Evolutionary conservation across 140 eudicot genomes (phyloP), one percentile per base, ranked within the genome.

Genomic region (Eryngium alpinum): DNA sequence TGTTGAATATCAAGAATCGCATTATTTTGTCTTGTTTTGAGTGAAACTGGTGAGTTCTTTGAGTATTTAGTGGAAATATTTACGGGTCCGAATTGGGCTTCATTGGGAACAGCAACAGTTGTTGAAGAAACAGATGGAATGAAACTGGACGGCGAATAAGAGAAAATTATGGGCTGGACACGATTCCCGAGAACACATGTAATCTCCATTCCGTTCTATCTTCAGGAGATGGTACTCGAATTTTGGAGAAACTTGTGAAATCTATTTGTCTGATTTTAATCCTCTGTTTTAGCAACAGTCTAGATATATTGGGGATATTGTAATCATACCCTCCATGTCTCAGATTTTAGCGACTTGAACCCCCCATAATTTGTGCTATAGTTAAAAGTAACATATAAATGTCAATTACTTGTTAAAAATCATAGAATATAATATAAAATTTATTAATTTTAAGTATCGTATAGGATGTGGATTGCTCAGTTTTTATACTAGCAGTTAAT

Each of bases 1-100:
- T 91, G 83, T 43, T 89, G 97, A 81, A 94, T 85, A 33, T 94
- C 96, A 60, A 77, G 81, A 63, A 94, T 82, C 32, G 96, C 97
- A 46, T 89, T 81, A 38, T 87, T 82, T n/a, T 87, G 89, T 70
- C 89, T 89, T 52, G 80, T 81, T 78, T 80, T 80, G 50, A 81
- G 76, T 33, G 93, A 86, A 84, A 80, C 62, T 21, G 84, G 28
- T 57, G 62, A 52, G 77, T 60, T 32, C 27, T 73, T 75, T 18
- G 87, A 11, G 85, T 78, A 71, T 18, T 73, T 82, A 44, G 77
- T 81, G 46, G 81, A 53, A 24, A 75, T 53, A 50, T 57, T 78
- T 27, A 17, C 33, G 70, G 81, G 86, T 79, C 56, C 10, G 51
- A n/a, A 31, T 5, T 18, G 77, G 74, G 62, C 15, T 66, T 65